Conservation (phyloP, 768 basidiomycete genomes). For the Cubamyces lactineus region DNA sequence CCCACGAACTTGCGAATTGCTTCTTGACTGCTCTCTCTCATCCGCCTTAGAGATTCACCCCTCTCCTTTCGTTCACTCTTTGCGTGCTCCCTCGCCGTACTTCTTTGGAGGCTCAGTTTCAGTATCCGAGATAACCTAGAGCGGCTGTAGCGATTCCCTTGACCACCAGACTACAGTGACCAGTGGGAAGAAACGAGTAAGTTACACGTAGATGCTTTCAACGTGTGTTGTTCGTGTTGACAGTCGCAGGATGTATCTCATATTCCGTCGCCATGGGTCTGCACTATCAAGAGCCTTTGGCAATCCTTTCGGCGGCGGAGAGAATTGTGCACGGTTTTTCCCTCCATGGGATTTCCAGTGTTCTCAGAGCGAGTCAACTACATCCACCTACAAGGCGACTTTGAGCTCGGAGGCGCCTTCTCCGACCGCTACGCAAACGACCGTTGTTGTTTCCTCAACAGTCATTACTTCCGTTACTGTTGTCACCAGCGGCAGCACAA, state of each 20-base stretch:
- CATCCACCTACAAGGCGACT: neutral
- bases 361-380: neutral
- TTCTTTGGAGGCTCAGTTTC: too few relatives aligned
- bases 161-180: too few relatives aligned
- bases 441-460: neutral
- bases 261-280: too few relatives aligned
- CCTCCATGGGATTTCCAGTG: conserved; percentile 4
- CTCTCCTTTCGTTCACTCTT: too few relatives aligned
- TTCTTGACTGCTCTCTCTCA: too few relatives aligned
- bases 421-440: neutral
- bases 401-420: neutral
- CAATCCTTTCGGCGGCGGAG: neutral
- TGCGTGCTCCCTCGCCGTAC: too few relatives aligned
- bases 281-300: neutral
- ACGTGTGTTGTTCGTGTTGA: neutral
- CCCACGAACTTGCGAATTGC: too few relatives aligned
- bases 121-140: too few relatives aligned
- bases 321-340: neutral
- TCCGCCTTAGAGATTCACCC: too few relatives aligned
- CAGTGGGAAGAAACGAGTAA: too few relatives aligned
- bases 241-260: neutral
- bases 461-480: conserved; percentile 8
- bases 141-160: too few relatives aligned
- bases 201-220: neutral
- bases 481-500: neutral